Percentiles rank a stretch among this genome's conserved stretches.
phyloP scores from a whole-genome alignment of 148 eudicot species.

The Vaccinium corymbosum region DNA sequence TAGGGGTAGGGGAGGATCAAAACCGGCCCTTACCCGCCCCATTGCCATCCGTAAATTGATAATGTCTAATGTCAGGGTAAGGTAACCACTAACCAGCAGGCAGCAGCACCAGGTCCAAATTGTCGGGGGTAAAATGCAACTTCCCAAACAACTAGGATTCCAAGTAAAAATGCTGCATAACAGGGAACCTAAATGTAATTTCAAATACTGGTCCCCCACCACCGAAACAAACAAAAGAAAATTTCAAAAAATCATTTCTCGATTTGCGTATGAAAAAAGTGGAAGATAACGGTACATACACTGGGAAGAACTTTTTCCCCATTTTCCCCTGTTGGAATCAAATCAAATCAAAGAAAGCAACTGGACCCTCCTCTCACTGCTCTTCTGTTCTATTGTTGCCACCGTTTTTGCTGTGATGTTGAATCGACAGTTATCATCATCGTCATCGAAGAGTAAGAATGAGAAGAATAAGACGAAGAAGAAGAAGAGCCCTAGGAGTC shows the following conservation, averaged over 20 bases:
- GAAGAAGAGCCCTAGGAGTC: not conserved
- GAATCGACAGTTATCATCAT: constrained; percentile 1
- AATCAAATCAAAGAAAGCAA: not conserved
- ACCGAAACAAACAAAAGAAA: no score
- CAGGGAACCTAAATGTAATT: no score
- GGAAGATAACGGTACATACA: not conserved
- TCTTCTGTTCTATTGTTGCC: not conserved
- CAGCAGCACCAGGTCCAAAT: no score
- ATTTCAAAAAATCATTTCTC: not conserved
- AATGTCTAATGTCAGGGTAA: no score
- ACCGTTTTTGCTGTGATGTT: not conserved
- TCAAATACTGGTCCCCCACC: no score
- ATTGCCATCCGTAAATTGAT: no score
- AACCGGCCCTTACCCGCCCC: no score
- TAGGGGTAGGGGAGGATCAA: no score
- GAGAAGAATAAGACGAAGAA: not conserved
- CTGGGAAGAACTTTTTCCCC: not conserved
- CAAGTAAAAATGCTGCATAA: no score
- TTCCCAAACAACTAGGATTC: no score
- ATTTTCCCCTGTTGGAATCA: not conserved
- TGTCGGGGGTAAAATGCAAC: no score
- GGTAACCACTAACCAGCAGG: no score
- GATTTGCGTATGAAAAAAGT: not conserved
- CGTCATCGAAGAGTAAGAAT: not conserved
- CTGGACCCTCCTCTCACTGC: not conserved